Base-by-base conservation (phyloP, 2,329 filamentous ascomycete species). In the Pseudopyricularia javanii region DNA sequence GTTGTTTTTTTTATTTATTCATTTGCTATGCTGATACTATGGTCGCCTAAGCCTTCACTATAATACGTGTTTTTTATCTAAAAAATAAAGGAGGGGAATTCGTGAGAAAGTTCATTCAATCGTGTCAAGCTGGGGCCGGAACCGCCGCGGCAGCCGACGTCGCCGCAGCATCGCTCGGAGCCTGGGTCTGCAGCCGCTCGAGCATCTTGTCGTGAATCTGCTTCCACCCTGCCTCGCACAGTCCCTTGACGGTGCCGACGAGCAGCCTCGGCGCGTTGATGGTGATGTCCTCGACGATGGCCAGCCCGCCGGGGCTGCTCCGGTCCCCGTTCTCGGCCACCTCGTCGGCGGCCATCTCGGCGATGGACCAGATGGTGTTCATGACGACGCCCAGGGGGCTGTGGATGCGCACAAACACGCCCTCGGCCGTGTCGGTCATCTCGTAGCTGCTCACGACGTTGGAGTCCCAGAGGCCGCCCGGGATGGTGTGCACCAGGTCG, bases 401-500 rank as follows among this genome's bases (percentile, higher is more conserved):
- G 45, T 65, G 66, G 52, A 79, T 73, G 9, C 76, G 64, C 43
- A 76, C 72, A 60, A 78, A 79, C 7, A 76, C 59, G 17, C 78
- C 78, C 28, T 63, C 67, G n/a, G 65, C 65, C 17, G 74, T 64
- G 56, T 77, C 64, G 17, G 74, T 72, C 55, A 80, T 74, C 63
- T 80, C 76, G 59, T 77, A 76, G 6, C 63, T 71, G 65, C 75
- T 79, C 51, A 74, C 68, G 7, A 80, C 73, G 49, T 74, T 72
- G 51, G 69, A 73, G 59, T 76, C 75, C 75, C 75, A 80, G 28
- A 80, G 66, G 2, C 76, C 75, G 14, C 74, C 74, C 3, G 76
- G 76, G 24, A 80, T 66, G 35, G 74, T 68, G 58, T 78, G 74
- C 7, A 78, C 68, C 35, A 69, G 65, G 56, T 76, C 74, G 7